Percentiles rank a stretch among this genome's conserved stretches.
These are phyloP conservation scores for Nigrograna mackinnonii DNA, from an alignment of 2,329 filamentous ascomycete genomes.

Conservation along the genomic window DNA sequence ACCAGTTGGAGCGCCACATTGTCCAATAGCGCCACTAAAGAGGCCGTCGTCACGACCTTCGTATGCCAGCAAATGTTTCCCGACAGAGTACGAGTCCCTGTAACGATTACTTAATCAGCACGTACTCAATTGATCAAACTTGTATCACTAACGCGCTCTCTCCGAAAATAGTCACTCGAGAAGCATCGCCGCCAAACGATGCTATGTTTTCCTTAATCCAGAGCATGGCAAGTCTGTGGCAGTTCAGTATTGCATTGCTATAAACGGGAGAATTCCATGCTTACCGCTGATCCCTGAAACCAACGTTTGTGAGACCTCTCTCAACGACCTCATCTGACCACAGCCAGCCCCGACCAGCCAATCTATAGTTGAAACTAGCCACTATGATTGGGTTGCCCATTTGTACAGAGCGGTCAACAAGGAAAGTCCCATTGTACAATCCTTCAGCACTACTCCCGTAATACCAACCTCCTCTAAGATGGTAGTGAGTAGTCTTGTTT, in stretches of 20 bases:
- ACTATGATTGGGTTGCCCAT: constrained; percentile 4
- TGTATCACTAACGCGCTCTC: constrained; percentile 26
- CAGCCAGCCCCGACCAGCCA: background rate
- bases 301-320: constrained; percentile 51
- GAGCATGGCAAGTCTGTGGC: constrained; percentile 44
- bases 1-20: constrained; percentile 35
- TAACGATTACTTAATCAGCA: constrained; percentile 19
- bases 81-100: constrained; percentile 43
- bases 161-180: constrained; percentile 44
- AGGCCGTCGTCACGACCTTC: constrained; percentile 46
- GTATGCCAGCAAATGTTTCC: constrained; percentile 44
- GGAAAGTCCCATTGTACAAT: constrained; percentile 53
- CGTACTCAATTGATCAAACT: constrained; percentile 14
- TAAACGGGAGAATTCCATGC: constrained; percentile 52
- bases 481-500: no score
- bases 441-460: constrained; percentile 56
- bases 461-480: constrained; percentile 52
- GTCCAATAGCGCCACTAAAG: constrained; percentile 47
- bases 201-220: constrained; percentile 41
- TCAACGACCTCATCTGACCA: constrained; percentile 10
- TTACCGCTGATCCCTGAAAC: constrained; percentile 50
- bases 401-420: constrained; percentile 38
- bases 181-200: constrained; percentile 37
- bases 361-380: constrained; percentile 1
- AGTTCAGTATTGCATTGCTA: no score